phyloP scores from a whole-genome alignment of 345 rosid genomes.

The Lepidium africanum region DNA sequence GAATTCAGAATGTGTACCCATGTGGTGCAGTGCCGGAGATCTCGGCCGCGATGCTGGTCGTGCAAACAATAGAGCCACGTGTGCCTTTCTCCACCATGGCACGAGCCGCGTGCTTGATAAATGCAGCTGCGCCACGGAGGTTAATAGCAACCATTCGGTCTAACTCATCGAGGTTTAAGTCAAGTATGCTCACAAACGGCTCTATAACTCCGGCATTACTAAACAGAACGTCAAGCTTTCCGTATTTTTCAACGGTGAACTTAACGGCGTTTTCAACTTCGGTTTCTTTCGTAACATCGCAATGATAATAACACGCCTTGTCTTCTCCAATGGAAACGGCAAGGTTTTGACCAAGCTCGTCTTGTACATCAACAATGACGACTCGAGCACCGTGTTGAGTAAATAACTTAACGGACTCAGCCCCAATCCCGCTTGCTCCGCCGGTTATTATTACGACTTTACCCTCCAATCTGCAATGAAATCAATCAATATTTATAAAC shows the following conservation, averaged over 20 bases:
- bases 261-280: constrained; percentile 62
- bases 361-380: constrained; percentile 67
- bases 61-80: constrained; percentile 81
- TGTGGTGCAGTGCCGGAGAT: constrained; percentile 67
- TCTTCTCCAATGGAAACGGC: constrained; percentile 37
- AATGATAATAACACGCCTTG: constrained; percentile 45
- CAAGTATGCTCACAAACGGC: constrained; percentile 46
- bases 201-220: constrained; percentile 87
- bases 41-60: constrained; percentile 53
- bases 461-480: constrained; percentile 56
- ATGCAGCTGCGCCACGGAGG: constrained; percentile 72
- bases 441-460: constrained; percentile 85
- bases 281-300: constrained; percentile 75
- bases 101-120: constrained; percentile 72
- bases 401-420: constrained; percentile 56
- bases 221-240: constrained; percentile 61
- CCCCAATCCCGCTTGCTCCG: constrained; percentile 92
- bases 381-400: constrained; percentile 60
- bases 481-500: not conserved
- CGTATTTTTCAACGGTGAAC: constrained; percentile 40
- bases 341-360: constrained; percentile 48
- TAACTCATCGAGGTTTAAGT: constrained; percentile 43
- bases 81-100: constrained; percentile 58
- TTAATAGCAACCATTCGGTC: constrained; percentile 57
- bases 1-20: constrained; percentile 22